Evolutionary conservation across 192 early-diverging fungal genomes (phyloP), one percentile per base, ranked within the genome.

Genomic region (Spizellomyces sp.): DNA sequence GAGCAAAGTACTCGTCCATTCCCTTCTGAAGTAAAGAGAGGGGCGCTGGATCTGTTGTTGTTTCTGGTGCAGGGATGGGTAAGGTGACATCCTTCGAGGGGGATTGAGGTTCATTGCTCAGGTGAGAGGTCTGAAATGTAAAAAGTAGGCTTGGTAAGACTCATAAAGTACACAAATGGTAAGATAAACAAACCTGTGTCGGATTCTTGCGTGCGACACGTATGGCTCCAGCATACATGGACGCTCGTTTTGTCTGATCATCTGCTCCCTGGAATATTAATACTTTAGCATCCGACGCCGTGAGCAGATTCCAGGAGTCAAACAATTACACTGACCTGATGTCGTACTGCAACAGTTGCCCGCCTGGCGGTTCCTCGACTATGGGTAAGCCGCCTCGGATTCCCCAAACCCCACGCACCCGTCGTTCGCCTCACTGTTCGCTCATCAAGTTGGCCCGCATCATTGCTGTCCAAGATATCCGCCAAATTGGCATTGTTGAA

Each of bases 171-270:
- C 50, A 54, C 50, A 54, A 54, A 54, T 54, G 1, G 14, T 12
- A 2, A n/a, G 50, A 54, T 12, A 19, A 12, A 19, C 50, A 54
- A 54, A 54, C 17, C 17, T 54, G 50, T 4, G n/a, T 14, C 15
- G 68, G 68, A 45, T 69, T 69, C 41, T 46, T 61, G 17, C 17
- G 21, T 9, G 58, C 43, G 7, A 69, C 68, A 5, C 68, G 21
- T 5, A 69, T 19, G 36, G 68, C 68, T 14, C 68, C 68, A 10
- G 68, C 55, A 61, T 69, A 61, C 55, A 69, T 69, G 5, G 68
- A 69, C 10, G 14, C 41, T 5, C 68, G 12, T 46, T 69, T 69
- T 0, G 59, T 27, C n/a, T 61, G 59, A 9, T 36, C 42, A 41
- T 61, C 59, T 61, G 15, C 17, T 14, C 14, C 59, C 59, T 61